Percentiles rank a stretch among this genome's conserved stretches.
Conservation (phyloP, 768 basidiomycete species). For the Boletus tomentosulus region DNA sequence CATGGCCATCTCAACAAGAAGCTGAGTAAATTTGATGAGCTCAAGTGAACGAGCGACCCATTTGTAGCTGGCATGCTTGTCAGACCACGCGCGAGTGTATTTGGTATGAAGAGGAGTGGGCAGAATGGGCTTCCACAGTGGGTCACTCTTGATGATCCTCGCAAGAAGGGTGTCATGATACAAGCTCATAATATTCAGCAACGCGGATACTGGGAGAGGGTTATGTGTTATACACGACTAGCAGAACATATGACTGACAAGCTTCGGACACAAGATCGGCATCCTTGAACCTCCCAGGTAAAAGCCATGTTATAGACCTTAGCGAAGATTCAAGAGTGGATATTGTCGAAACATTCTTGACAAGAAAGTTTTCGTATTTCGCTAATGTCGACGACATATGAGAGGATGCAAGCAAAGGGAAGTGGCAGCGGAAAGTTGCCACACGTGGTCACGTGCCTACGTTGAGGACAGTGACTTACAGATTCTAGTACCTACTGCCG, state of each 20-base stretch:
- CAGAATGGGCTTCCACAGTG: conserved; percentile 71
- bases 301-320: conserved; percentile 89
- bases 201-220: conserved; percentile 66
- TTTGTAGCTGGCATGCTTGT: conserved; percentile 66
- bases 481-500: no score
- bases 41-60: conserved; percentile 74
- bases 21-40: conserved; percentile 73
- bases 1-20: conserved; percentile 87
- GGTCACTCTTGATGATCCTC: conserved; percentile 56
- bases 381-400: conserved; percentile 60
- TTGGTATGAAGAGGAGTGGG: conserved; percentile 77
- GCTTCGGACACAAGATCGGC: conserved; percentile 94
- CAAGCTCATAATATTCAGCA: conserved; percentile 82
- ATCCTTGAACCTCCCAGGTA: conserved; percentile 96
- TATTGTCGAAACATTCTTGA: conserved; percentile 82
- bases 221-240: conserved; percentile 13
- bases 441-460: neutral
- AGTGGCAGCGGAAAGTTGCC: neutral
- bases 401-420: neutral
- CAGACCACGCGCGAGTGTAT: conserved; percentile 85
- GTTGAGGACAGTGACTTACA: no score
- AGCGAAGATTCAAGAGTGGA: conserved; percentile 85
- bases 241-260: conserved; percentile 52
- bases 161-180: conserved; percentile 94
- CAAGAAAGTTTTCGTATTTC: conserved; percentile 77